phyloP scores from a whole-genome alignment of 345 rosid genomes.

The Excoecaria cochinchinensis region DNA sequence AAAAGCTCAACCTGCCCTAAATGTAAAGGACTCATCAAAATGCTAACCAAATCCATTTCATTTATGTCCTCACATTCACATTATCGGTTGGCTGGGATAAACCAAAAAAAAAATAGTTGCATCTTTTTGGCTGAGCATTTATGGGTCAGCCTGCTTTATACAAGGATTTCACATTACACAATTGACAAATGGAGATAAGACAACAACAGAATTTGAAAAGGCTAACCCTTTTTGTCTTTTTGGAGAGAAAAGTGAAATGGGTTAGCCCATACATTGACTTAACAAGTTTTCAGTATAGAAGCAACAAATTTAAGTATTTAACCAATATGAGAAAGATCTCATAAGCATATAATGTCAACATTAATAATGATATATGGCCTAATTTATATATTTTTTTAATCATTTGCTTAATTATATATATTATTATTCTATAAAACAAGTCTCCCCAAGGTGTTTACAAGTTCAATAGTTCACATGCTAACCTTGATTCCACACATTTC shows the following conservation, averaged over 20 bases:
- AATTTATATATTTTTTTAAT: not conserved
- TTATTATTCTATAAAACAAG: not conserved
- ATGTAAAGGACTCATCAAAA: not conserved
- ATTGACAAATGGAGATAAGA: not conserved
- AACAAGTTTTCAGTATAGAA: not conserved
- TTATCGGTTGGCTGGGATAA: not conserved
- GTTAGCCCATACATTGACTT: not conserved
- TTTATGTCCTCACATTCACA: constrained; percentile 3
- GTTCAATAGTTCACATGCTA: not conserved
- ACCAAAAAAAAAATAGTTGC: not conserved
- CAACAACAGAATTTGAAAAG: not conserved
- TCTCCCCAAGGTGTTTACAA: not conserved
- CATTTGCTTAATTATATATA: not conserved
- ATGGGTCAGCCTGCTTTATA: not conserved
- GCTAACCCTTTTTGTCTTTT: not conserved
- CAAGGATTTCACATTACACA: constrained; percentile 4
- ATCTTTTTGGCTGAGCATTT: not conserved
- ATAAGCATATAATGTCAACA: not conserved
- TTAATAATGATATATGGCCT: not conserved
- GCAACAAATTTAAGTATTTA: not conserved
- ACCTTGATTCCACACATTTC: no score
- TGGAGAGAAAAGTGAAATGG: not conserved
- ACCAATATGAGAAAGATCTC: not conserved
- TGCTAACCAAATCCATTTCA: constrained; percentile 1
- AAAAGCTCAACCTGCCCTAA: not conserved